Base-by-base conservation (phyloP, 225 moss, liverwort and hornwort genomes). In the Marchantia paleacea region DNA sequence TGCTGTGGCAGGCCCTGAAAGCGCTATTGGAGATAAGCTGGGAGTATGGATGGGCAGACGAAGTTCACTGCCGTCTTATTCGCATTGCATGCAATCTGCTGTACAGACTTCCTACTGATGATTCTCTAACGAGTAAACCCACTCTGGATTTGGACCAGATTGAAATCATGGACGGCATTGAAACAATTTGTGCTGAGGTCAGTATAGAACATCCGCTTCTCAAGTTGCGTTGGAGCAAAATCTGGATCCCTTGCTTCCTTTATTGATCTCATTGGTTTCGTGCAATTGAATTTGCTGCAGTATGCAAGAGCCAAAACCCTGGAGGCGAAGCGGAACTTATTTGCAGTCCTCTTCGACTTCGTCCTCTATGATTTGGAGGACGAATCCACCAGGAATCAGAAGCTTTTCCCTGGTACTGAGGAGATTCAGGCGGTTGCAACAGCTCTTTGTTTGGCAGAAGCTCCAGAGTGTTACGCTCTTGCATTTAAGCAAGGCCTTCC, bases 41-140 rank as follows among this genome's bases (percentile, higher is more conserved):
- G 99, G 90, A 89, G 87, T 91, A 92, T 81, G 99, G 93, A 55
- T 99, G 99, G 99, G 95, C 99, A 71, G 95, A 94, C 78, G 95
- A 95, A 86, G 89, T 99, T 69, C 95, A 99, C 82, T 87, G 91
- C 86, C 90, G 90, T 75, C 92, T 99, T 54, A 87, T 94, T 81
- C 91, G 94, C 64, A 90, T 99, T 83, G 87, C 88, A 64, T 94
- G 95, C 85, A 95, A 92, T 88, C 90, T 99, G 85, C 75, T 99
- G 83, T 95, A 99, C 82, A 90, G 90, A 75, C 81, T 90, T 79
- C 85, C 89, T 81, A 82, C 75, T 75, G 84, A 82, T 57, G 91
- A 83, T 68, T 82, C 88, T 72, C 72, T 76, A 31, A 69, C 82
- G 72, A 81, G 81, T 81, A 90, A 85, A 78, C 76, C 89, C 24